A percentile compares a stretch with the other conserved stretches of the same genome.
Conservation (phyloP, 257 asterid species). For the Salvia rosmarinus region DNA sequence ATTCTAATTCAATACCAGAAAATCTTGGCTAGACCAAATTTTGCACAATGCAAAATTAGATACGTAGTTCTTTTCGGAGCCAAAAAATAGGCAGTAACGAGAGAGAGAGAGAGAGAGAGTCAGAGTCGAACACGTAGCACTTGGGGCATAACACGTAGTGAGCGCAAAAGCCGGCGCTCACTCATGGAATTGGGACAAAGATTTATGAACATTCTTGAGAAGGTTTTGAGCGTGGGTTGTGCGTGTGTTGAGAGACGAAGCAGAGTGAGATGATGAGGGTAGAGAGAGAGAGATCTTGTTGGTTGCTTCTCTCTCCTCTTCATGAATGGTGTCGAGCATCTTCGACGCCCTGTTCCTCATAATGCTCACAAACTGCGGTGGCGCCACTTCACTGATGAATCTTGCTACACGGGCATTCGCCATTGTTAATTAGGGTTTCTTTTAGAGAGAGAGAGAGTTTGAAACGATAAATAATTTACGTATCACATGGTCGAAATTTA, state of each 20-base stretch:
- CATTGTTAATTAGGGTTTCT: conserved; percentile 34
- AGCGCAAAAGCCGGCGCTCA: neutral
- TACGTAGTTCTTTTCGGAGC: too few relatives aligned
- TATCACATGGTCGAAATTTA: conserved; percentile 24
- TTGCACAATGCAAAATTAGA: too few relatives aligned
- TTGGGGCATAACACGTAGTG: neutral
- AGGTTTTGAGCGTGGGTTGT: conserved; percentile 23
- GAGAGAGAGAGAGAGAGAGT: too few relatives aligned
- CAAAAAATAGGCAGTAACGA: too few relatives aligned
- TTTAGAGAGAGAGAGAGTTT: neutral
- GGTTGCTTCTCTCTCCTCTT: conserved; percentile 59
- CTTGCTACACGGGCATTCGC: conserved; percentile 58
- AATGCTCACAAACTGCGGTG: conserved; percentile 56
- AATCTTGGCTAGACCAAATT: too few relatives aligned
- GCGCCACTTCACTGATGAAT: conserved; percentile 61
- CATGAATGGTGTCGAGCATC: conserved; percentile 70
- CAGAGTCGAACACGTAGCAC: neutral
- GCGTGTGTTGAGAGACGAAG: conserved; percentile 23
- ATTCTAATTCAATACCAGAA: too few relatives aligned
- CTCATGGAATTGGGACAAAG: conserved; percentile 33
- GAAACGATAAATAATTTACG: neutral
- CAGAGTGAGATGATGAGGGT: neutral
- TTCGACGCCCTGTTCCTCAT: conserved; percentile 56
- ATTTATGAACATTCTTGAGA: conserved; percentile 31
- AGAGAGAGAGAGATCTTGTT: conserved; percentile 21